These are phyloP conservation scores for Camelina laxa DNA, from an alignment of 345 rosid genomes.

Conservation along the genomic window DNA sequence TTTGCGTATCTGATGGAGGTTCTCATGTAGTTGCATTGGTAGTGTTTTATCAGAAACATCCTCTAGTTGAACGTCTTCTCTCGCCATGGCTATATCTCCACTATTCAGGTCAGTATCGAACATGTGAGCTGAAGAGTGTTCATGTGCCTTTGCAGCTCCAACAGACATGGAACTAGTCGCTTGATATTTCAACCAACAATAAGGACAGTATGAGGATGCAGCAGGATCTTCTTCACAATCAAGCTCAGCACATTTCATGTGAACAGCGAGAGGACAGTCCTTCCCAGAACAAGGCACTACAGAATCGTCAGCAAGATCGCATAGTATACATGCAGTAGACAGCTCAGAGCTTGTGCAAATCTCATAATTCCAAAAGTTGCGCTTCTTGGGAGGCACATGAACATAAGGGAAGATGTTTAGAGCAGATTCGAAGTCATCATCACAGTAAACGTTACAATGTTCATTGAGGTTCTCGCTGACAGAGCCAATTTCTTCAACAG, in stretches of 20 bases:
- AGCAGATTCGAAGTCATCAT: not conserved
- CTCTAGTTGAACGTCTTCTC: not conserved
- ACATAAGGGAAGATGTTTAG: not conserved
- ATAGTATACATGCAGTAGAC: not conserved
- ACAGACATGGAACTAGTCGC: not conserved
- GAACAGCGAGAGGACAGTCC: not conserved
- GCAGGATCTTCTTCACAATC: not conserved
- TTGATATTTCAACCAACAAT: constrained; percentile 2
- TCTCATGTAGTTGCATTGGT: not conserved
- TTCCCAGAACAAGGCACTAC: constrained; percentile 1
- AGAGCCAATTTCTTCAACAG: not conserved
- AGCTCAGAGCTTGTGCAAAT: not conserved
- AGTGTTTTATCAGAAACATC: not conserved
- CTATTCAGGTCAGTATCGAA: not conserved
- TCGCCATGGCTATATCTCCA: not conserved
- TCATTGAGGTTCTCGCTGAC: not conserved
- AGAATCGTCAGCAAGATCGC: not conserved
- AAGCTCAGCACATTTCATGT: not conserved
- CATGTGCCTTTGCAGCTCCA: not conserved
- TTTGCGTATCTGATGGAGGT: not conserved
- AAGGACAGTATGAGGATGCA: not conserved
- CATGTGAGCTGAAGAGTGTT: not conserved
- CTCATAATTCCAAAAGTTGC: not conserved
- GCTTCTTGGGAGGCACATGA: not conserved
- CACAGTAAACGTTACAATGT: not conserved